Evolutionary conservation across 2,329 filamentous ascomycete species (phyloP).

Genomic region (Fusarium hainanense): DNA sequence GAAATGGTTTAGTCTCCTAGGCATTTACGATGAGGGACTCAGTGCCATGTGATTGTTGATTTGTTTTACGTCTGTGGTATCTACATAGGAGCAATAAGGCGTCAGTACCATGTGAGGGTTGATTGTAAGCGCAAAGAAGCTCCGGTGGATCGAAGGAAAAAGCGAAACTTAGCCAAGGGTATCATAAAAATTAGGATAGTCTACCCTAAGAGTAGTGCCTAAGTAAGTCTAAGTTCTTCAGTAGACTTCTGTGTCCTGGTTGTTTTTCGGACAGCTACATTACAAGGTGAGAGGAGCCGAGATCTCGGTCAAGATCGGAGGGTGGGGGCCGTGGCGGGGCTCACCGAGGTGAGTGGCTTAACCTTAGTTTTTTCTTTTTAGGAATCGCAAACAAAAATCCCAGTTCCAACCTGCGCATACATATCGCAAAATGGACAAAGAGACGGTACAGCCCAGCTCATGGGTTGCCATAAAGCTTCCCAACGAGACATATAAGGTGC

Average conservation of each 20-base stretch:
- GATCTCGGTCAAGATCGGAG: conserved; percentile 34
- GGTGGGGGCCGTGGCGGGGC: conserved; percentile 42
- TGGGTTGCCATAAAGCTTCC: conserved; percentile 71
- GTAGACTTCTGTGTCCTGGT: too few species aligned
- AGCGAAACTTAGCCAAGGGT: too few species aligned
- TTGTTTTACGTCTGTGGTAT: too few species aligned
- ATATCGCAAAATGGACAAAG: conserved; percentile 47
- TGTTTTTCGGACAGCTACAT: too few species aligned
- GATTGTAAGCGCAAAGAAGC: background rate
- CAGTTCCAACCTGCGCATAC: conserved; percentile 8
- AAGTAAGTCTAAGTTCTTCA: too few species aligned
- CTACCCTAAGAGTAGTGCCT: too few species aligned
- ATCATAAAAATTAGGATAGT: too few species aligned
- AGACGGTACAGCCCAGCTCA: conserved; percentile 62
- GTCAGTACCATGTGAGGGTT: background rate
- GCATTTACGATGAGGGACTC: background rate
- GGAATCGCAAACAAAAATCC: conserved; percentile 22
- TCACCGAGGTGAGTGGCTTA: conserved; percentile 45
- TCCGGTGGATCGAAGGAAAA: background rate
- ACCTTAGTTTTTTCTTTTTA: conserved; percentile 43
- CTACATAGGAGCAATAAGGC: too few species aligned
- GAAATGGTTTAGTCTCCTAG: background rate
- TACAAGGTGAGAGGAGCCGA: background rate
- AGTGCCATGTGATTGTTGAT: background rate
- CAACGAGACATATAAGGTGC: conserved; percentile 66